These are phyloP conservation scores for Tulasnella calospora DNA, from an alignment of 768 basidiomycete species.

Conservation along the genomic window DNA sequence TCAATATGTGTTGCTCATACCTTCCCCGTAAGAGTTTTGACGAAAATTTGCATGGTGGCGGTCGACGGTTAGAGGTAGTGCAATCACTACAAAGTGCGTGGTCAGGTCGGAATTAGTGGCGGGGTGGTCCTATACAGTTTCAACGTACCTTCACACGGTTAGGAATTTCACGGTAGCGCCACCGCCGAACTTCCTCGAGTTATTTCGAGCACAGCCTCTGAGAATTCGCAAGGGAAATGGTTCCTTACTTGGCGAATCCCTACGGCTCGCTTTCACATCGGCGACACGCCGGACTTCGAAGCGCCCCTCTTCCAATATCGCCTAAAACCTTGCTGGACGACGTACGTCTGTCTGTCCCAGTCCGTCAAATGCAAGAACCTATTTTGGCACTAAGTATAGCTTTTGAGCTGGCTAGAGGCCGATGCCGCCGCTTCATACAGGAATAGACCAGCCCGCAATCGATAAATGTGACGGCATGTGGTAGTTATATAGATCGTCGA, in stretches of 20 bases:
- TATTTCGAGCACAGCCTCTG: not conserved
- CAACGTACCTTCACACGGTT: not conserved
- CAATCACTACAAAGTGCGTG: not conserved
- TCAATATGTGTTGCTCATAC: not conserved
- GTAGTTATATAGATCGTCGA: not conserved
- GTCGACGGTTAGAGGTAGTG: not conserved
- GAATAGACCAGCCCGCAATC: no score
- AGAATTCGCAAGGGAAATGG: not conserved
- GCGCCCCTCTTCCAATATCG: not conserved
- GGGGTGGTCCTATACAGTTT: not conserved
- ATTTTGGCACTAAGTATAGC: no score
- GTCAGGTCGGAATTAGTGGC: not conserved
- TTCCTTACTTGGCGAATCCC: not conserved
- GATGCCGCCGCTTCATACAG: no score
- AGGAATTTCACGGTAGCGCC: no score
- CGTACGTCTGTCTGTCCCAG: not conserved
- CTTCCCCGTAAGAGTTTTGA: constrained; percentile 84
- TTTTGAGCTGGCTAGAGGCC: no score
- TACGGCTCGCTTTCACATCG: not conserved
- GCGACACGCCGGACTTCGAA: not conserved
- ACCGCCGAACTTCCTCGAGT: not conserved
- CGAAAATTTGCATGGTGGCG: constrained; percentile 60
- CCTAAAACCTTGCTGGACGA: not conserved
- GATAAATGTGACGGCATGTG: no score
- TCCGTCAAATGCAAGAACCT: not conserved